These are phyloP conservation scores for Kodamaea ohmeri DNA, from an alignment of 1,139 yeast genomes.

Conservation along the genomic window DNA sequence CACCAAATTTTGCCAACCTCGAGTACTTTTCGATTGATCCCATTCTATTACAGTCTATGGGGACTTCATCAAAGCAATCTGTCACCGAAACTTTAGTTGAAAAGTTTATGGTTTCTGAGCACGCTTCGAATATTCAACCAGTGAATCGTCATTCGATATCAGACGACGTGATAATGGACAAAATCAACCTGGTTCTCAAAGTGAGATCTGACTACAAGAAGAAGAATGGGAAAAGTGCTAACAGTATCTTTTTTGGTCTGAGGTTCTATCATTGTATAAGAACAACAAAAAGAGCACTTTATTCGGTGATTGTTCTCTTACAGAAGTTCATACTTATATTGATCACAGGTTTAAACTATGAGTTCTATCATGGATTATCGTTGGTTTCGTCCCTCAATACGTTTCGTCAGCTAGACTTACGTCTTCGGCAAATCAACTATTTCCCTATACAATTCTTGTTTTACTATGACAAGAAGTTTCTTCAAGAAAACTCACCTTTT, in stretches of 20 bases:
- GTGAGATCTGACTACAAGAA: constrained; percentile 18
- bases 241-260: not conserved
- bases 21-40: constrained; percentile 81
- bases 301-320: not conserved
- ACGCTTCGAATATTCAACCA: constrained; percentile 9
- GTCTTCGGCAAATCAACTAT: constrained; percentile 73
- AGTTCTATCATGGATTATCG: constrained; percentile 17
- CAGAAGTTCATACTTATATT: constrained; percentile 12
- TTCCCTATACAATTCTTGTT: constrained; percentile 80
- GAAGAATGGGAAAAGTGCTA: constrained; percentile 1
- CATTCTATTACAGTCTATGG: constrained; percentile 57
- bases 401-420: constrained; percentile 73
- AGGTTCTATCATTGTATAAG: not conserved
- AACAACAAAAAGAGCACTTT: not conserved
- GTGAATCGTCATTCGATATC: constrained; percentile 20
- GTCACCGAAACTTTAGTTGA: constrained; percentile 9
- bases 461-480: constrained; percentile 36
- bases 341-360: constrained; percentile 27
- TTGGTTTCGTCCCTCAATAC: constrained; percentile 51
- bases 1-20: constrained; percentile 71
- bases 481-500: constrained; percentile 23
- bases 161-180: constrained; percentile 32
- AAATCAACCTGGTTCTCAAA: constrained; percentile 31
- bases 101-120: constrained; percentile 13
- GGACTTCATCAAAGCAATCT: constrained; percentile 13